Base-by-base conservation (phyloP, 148 eudicot genomes). In the Drosera capensis region DNA sequence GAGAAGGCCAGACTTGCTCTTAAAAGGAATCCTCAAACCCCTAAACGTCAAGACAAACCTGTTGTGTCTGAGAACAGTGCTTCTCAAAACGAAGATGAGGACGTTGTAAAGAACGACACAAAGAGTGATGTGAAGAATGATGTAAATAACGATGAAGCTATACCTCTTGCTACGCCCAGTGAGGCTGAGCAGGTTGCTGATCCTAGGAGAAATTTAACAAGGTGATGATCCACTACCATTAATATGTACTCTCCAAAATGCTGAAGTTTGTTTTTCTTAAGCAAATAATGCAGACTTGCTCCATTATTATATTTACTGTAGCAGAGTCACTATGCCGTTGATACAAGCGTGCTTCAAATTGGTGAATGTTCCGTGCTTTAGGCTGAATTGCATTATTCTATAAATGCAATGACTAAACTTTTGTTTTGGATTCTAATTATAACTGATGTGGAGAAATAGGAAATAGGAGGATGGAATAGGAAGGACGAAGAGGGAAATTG, bases 1-100 rank as follows among this genome's bases (percentile, higher is more conserved):
- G 77, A 79, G 22, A 82, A 71, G 71, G 74, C 67, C 29, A 82
- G 73, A 63, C 65, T 58, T 70, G 74, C 74, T 44, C 55, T 29
- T 7, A 79, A 67, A 59, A 74, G 57, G 62, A 64, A 64, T 58
- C 82, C 59, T 38, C 78, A 40, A 23, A 49, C 64, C 28, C 44
- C 64, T 47, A 79, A 68, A 63, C 66, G 30, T 30, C 77, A 62
- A 41, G 79, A 76, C 30, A 63, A 57, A 31, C 43, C 46, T 60
- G 34, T 44, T 39, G 59, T 49, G 45, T 45, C 24, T 53, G 54
- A 56, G 42, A 46, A 20, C 49, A 36, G 14, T 5, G n/a, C n/a
- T n/a, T n/a, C n/a, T n/a, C n/a, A n/a, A n/a, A n/a, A n/a, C n/a
- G n/a, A n/a, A n/a, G n/a, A n/a, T n/a, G n/a, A n/a, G n/a, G n/a